phyloP scores from a whole-genome alignment of 305 asterid genomes.

The Ilex paraguariensis region DNA sequence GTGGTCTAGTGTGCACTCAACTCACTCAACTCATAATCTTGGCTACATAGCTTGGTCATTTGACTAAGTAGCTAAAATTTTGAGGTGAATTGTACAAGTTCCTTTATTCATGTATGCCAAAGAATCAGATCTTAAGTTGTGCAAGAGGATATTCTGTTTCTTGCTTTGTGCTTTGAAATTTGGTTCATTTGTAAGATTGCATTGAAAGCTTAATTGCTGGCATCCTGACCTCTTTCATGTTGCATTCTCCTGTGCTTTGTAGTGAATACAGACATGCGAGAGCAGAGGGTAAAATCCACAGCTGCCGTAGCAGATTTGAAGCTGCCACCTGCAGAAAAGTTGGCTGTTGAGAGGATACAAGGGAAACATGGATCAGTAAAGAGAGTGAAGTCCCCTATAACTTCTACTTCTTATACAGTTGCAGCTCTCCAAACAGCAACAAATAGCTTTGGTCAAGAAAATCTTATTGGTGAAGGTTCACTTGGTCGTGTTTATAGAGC shows the following conservation, averaged over 20 bases:
- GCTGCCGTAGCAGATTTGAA: slow-evolving; percentile 53
- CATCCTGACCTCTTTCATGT: slow-evolving; percentile 3
- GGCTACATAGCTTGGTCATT: too few species aligned
- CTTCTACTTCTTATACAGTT: slow-evolving; percentile 73
- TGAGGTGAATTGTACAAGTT: too few species aligned
- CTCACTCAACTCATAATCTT: too few species aligned
- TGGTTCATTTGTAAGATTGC: slow-evolving; percentile 10
- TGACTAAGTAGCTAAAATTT: too few species aligned
- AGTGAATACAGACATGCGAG: slow-evolving; percentile 67
- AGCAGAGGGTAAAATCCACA: slow-evolving; percentile 48
- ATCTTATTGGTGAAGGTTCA: slow-evolving; percentile 91
- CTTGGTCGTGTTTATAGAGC: slow-evolving; percentile 94
- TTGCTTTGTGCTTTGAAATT: slow-evolving; percentile 4
- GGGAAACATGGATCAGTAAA: slow-evolving; percentile 68
- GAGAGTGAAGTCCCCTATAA: slow-evolving; percentile 66
- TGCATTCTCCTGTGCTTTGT: slow-evolving; percentile 18
- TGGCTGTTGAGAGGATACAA: slow-evolving; percentile 54
- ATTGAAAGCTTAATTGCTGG: slow-evolving; percentile 4
- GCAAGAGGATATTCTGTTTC: too few species aligned
- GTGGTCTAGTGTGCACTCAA: too few species aligned
- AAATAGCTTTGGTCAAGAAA: slow-evolving; percentile 96
- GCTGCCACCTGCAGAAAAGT: slow-evolving; percentile 62
- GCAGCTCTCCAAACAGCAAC: slow-evolving; percentile 88
- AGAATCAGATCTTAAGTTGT: too few species aligned
- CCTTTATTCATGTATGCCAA: too few species aligned